phyloP scores from a whole-genome alignment of 371 early-diverging fungal species.

The Cokeromyces recurvatus region DNA sequence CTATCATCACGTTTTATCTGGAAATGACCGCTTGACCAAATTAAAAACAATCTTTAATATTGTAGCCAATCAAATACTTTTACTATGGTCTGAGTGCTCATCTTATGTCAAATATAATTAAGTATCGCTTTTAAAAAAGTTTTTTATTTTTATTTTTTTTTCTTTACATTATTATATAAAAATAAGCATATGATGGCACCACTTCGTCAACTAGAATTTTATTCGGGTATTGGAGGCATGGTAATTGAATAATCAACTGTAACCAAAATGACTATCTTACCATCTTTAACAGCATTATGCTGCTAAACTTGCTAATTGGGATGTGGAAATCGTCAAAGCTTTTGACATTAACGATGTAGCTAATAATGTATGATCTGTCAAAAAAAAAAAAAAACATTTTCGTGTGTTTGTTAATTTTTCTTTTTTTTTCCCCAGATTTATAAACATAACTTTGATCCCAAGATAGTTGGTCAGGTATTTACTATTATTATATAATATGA shows the following conservation, averaged over 20 bases:
- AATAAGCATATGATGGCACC: no score
- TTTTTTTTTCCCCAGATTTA: slow-evolving; percentile 50
- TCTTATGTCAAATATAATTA: no score
- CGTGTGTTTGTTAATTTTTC: background rate
- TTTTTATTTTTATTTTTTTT: no score
- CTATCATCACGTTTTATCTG: no score
- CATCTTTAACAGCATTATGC: slow-evolving; percentile 60
- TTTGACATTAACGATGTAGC: slow-evolving; percentile 81
- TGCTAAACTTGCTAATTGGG: slow-evolving; percentile 52
- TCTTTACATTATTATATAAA: no score
- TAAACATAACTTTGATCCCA: slow-evolving; percentile 67
- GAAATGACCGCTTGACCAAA: no score
- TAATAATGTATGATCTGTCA: slow-evolving; percentile 51
- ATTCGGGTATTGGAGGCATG: slow-evolving; percentile 73
- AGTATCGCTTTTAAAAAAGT: no score
- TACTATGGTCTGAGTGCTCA: no score
- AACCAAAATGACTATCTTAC: background rate
- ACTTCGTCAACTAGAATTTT: slow-evolving; percentile 61
- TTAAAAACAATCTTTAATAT: no score
- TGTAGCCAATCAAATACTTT: no score
- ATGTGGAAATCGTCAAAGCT: slow-evolving; percentile 61
- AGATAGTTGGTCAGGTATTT: slow-evolving; percentile 58
- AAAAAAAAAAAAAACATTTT: no score
- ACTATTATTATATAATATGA: background rate
- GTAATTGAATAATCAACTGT: slow-evolving; percentile 26